Evolutionary conservation across 768 basidiomycete species (phyloP), one percentile per base, ranked within the genome.

Genomic region (Psilocybe sp.): DNA sequence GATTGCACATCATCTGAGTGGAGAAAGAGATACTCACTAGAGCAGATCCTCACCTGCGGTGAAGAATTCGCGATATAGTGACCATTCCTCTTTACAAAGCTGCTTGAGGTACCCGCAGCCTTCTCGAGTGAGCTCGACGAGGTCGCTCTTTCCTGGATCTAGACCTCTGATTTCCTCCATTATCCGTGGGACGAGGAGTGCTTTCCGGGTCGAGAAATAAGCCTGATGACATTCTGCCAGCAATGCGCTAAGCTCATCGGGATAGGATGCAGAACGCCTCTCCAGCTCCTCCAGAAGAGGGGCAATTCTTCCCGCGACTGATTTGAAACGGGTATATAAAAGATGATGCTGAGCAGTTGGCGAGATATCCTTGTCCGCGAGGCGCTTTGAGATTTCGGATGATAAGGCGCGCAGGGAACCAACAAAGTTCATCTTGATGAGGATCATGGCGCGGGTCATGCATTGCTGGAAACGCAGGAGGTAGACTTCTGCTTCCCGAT

Each of bases 401-500:
- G 88, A 82, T 10, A 97, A 76, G 0, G 87, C 84, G 36, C 87
- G 78, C 5, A 98, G 73, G 7, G 89, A 87, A 4, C 86, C 87
- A 5, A 96, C 85, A 60, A 97, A 98, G 69, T 89, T 94, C 84
- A 98, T 95, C 68, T 91, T 96, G 72, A 98, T 92, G 39, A 99
- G 78, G 0, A 95, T 98, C 96, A 98, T 98, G 9, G 92, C 89
- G 20, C 97, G 84, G 0, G 93, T 97, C 81, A 98, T 88, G 65
- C 97, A 99, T 68, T 99, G 97, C 61, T 97, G 96, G 69, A 95
- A 98, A 18, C 97, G 85, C 28, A 99, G 78, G n/a, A 97, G 74
- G 65, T 97, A 98, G 15, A 99, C 74, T 59, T 98, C 93, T 7
- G 93, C 85, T 71, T 98, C 97, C 56, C 80, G 80, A 70, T 86